These are phyloP conservation scores for Komagataella phaffii DNA, from an alignment of 805 yeast species.

Conservation along the genomic window DNA sequence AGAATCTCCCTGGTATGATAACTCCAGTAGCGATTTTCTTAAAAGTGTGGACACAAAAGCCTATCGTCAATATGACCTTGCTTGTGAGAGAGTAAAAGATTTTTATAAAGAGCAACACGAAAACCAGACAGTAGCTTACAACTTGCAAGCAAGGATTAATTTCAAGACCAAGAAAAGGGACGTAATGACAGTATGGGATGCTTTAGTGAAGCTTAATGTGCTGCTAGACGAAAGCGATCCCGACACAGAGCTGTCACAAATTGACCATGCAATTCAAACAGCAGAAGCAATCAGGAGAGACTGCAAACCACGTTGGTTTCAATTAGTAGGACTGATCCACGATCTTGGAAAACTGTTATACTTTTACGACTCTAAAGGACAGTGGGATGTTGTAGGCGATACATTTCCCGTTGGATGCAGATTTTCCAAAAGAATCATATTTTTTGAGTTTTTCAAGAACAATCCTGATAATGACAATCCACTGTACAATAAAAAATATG, in stretches of 20 bases:
- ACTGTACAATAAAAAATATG: conserved; percentile 49
- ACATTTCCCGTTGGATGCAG: conserved; percentile 68
- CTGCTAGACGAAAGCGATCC: conserved; percentile 64
- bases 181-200: conserved; percentile 62
- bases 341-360: conserved; percentile 59
- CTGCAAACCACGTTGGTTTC: conserved; percentile 65
- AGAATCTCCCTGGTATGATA: not conserved
- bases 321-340: conserved; percentile 58
- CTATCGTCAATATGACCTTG: conserved; percentile 55
- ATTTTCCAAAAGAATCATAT: conserved; percentile 44
- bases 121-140: conserved; percentile 60
- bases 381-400: conserved; percentile 76
- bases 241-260: conserved; percentile 61
- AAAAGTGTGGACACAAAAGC: conserved; percentile 12
- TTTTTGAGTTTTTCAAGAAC: conserved; percentile 41
- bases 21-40: not conserved
- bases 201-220: conserved; percentile 44
- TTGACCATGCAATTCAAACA: conserved; percentile 64
- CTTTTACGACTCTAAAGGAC: conserved; percentile 60
- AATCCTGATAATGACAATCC: conserved; percentile 56
- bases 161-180: conserved; percentile 58
- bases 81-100: conserved; percentile 51
- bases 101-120: conserved; percentile 60
- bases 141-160: conserved; percentile 57
- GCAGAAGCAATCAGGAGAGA: conserved; percentile 64